Evolutionary conservation across 345 rosid species (phyloP).

Genomic region (Kandelia obovata): DNA sequence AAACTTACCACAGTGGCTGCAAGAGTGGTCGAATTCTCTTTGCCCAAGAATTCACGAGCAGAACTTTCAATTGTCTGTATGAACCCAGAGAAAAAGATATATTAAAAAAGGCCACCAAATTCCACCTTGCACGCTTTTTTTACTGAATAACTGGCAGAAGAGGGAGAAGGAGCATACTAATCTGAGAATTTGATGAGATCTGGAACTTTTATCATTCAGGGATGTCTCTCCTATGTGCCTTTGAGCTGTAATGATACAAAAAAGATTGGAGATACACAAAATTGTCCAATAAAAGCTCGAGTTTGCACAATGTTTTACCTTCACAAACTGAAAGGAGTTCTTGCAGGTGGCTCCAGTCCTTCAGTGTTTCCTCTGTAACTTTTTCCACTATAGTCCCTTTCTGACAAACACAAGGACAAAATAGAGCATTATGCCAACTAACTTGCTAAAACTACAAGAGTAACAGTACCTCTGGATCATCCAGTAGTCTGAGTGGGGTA

Average conservation of each 20-base stretch:
- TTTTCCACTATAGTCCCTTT: slow-evolving; percentile 88
- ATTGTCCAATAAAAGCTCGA: slow-evolving; percentile 13
- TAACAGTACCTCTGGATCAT: slow-evolving; percentile 79
- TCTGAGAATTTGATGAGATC: slow-evolving; percentile 98
- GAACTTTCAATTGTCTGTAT: slow-evolving; percentile 88
- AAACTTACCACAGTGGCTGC: slow-evolving; percentile 81
- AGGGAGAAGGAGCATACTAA: slow-evolving; percentile 40
- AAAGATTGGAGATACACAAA: slow-evolving; percentile 13
- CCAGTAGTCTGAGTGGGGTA: slow-evolving; percentile 78
- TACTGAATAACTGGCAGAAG: slow-evolving; percentile 11
- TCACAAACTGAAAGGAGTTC: slow-evolving; percentile 87
- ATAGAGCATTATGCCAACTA: slow-evolving; percentile 17
- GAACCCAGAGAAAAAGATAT: slow-evolving; percentile 14
- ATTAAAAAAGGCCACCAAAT: slow-evolving; percentile 7
- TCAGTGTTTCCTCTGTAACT: slow-evolving; percentile 67
- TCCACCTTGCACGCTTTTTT: background rate
- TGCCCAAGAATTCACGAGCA: slow-evolving; percentile 90
- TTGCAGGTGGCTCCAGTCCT: slow-evolving; percentile 82
- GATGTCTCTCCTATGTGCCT: slow-evolving; percentile 90
- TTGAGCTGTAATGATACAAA: slow-evolving; percentile 57
- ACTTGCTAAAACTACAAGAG: background rate
- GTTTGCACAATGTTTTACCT: slow-evolving; percentile 43
- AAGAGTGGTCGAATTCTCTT: slow-evolving; percentile 83
- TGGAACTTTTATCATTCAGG: slow-evolving; percentile 89
- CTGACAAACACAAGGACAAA: slow-evolving; percentile 38